Percentiles rank a stretch among this genome's conserved stretches.
These are phyloP conservation scores for Rhodotorula mucilaginosa DNA, from an alignment of 1,284 basidiomycete genomes.

Conservation along the genomic window DNA sequence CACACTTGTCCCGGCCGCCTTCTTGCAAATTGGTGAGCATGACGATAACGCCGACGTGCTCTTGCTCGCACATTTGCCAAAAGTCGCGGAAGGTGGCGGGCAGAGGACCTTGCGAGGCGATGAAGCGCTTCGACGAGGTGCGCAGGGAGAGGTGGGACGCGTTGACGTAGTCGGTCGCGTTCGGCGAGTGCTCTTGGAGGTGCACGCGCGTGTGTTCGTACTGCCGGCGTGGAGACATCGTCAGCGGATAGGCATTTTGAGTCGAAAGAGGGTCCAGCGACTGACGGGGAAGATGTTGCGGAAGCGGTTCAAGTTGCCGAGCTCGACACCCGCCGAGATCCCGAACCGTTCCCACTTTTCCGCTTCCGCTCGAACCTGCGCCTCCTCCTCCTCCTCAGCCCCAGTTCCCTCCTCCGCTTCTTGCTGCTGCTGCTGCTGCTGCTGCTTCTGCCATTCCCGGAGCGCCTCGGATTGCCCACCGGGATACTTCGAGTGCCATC, in stretches of 20 bases:
- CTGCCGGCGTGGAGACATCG: slow-evolving; percentile 9
- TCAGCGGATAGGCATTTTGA: not conserved
- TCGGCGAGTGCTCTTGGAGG: slow-evolving; percentile 53
- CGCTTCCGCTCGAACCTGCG: slow-evolving; percentile 13
- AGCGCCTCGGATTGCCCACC: slow-evolving; percentile 28
- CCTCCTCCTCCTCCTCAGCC: slow-evolving; percentile 28
- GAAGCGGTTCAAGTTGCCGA: slow-evolving; percentile 77
- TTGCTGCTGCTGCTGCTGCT: not conserved
- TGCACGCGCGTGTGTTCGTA: slow-evolving; percentile 63
- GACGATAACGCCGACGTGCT: slow-evolving; percentile 57
- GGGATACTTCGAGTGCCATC: slow-evolving; percentile 68
- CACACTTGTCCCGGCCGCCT: slow-evolving; percentile 83
- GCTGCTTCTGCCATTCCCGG: not conserved
- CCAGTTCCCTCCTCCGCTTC: not conserved
- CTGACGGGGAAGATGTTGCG: slow-evolving; percentile 58
- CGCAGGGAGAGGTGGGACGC: slow-evolving; percentile 58
- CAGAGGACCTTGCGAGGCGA: slow-evolving; percentile 93
- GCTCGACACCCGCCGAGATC: slow-evolving; percentile 92
- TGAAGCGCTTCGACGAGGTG: slow-evolving; percentile 65
- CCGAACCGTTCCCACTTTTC: slow-evolving; percentile 71
- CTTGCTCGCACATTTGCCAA: slow-evolving; percentile 70
- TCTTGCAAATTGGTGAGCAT: slow-evolving; percentile 90
- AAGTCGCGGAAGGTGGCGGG: slow-evolving; percentile 88
- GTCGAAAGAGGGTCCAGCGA: slow-evolving; percentile 17
- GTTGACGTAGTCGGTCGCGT: slow-evolving; percentile 75